Base-by-base conservation (phyloP, 1,139 yeast genomes). In the Kodamaea alishanica region DNA sequence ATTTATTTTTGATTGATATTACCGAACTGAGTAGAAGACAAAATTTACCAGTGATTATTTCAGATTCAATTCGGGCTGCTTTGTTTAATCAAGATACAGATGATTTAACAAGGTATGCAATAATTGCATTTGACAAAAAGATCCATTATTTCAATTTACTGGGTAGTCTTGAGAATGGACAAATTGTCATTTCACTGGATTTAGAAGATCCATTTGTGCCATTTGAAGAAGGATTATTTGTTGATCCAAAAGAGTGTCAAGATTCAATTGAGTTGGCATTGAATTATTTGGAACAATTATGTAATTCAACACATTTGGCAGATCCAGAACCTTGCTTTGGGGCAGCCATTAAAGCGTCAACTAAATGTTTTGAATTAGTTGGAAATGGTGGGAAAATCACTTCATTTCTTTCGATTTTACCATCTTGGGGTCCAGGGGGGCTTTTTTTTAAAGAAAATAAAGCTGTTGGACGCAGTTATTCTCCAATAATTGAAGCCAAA, bases 301-400 rank as follows among this genome's bases (percentile, higher is more conserved):
- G 20, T 15, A 15, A 4, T 15, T 61, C 62, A 10, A 63, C 65
- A 15, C 69, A 64, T 24, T 56, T 64, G 23, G 67, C 75, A 9
- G 81, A 82, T 22, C 58, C 79, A 2, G 94, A 85, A 48, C 84
- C 89, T 0, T 82, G 89, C 26, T 85, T 77, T 54, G 95, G 96
- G 0, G 77, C 87, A 1, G 96, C 95, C 1, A 63, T 89, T 33
- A 72, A 81, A 40, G 79, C 84, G 1, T 92, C 94, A 0, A 66
- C 73, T 52, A 56, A 77, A 46, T 81, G 90, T n/a, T 67, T 90
- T 32, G 73, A 73, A 29, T 59, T 65, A 24, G 73, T 72, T 28
- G 82, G 84, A 0, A 95, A 95, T 41, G 96, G 96, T 41, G 97
- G 97, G 49, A 87, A 90, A 50, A 81, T 90, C 28, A 75, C 85